Evolutionary conservation across 805 yeast species (phyloP).

Genomic region (Zygoascus bituminiphila): DNA sequence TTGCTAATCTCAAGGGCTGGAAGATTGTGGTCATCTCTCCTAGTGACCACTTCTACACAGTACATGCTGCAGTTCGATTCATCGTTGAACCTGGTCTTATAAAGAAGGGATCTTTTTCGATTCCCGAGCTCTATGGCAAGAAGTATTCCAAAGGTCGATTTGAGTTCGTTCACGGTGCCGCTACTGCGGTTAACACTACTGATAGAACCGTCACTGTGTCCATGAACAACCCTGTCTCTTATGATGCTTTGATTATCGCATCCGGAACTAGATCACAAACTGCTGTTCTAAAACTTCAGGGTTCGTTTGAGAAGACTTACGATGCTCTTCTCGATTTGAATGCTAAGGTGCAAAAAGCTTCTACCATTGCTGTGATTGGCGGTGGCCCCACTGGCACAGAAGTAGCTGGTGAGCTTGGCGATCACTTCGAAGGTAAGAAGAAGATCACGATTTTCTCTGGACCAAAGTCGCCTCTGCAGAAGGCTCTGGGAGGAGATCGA

Average conservation of each 20-base stretch:
- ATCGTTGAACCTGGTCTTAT: constrained; percentile 11
- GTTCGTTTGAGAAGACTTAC: constrained; percentile 6
- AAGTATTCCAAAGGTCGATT: constrained; percentile 1
- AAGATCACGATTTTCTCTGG: constrained; percentile 26
- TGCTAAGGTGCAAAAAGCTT: constrained; percentile 28
- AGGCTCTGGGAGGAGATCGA: constrained; percentile 6
- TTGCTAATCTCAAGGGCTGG: constrained; percentile 4
- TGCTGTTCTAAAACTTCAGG: constrained; percentile 11
- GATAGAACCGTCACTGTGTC: constrained; percentile 5
- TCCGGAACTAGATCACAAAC: constrained; percentile 14
- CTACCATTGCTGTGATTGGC: constrained; percentile 39
- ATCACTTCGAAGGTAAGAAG: constrained; percentile 27
- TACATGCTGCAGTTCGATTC: constrained; percentile 14
- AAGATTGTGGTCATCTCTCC: constrained; percentile 16
- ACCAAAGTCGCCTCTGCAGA: constrained; percentile 11
- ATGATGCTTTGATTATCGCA: constrained; percentile 16
- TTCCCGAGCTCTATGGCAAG: constrained; percentile 2
- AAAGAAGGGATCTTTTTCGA: constrained; percentile 1
- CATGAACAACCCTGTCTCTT: constrained; percentile 1
- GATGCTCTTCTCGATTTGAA: constrained; percentile 4
- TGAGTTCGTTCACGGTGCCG: constrained; percentile 14
- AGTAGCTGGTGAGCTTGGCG: constrained; percentile 40
- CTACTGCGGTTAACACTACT: constrained; percentile 10
- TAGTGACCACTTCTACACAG: constrained; percentile 9
- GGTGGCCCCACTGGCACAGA: constrained; percentile 49